Percentiles rank a stretch among this genome's conserved stretches.
phyloP scores from a whole-genome alignment of 192 early-diverging fungal species.

The Coemansia sp. region DNA sequence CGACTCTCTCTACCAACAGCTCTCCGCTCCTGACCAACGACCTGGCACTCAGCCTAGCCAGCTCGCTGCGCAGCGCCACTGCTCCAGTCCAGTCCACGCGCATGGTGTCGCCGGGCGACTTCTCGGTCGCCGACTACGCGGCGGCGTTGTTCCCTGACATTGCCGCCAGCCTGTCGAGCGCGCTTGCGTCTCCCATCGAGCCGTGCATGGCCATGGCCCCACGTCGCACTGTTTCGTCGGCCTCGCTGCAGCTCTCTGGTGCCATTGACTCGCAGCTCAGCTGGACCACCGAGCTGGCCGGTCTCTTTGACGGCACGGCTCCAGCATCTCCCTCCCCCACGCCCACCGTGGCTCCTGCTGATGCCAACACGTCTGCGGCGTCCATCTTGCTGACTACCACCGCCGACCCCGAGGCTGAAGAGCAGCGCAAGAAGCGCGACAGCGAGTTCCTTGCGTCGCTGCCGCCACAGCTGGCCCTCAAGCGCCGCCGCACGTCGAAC shows the following conservation, averaged over 20 bases:
- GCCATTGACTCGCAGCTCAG: neutral
- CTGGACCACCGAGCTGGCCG: conserved; percentile 32
- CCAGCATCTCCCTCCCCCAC: neutral
- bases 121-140: conserved; percentile 47
- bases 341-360: conserved; percentile 10
- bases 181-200: conserved; percentile 21
- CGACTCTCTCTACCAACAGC: conserved; percentile 27
- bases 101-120: conserved; percentile 10
- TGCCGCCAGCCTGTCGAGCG: conserved; percentile 22
- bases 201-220: conserved; percentile 11
- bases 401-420: conserved; percentile 26
- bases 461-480: conserved; percentile 57
- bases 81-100: conserved; percentile 11
- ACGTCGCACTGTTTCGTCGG: conserved; percentile 23
- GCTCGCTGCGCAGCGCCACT: conserved; percentile 28
- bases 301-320: conserved; percentile 21
- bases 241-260: conserved; percentile 22
- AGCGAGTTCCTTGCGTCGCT: conserved; percentile 56
- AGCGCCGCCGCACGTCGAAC: conserved; percentile 58
- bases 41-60: conserved; percentile 43
- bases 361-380: neutral
- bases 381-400: neutral
- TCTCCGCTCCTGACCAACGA: conserved; percentile 42
- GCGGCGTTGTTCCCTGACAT: conserved; percentile 49
- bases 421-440: conserved; percentile 55